These are phyloP conservation scores for Vitis rotundifolia DNA, from an alignment of 164 flowering plant species.

Conservation along the genomic window DNA sequence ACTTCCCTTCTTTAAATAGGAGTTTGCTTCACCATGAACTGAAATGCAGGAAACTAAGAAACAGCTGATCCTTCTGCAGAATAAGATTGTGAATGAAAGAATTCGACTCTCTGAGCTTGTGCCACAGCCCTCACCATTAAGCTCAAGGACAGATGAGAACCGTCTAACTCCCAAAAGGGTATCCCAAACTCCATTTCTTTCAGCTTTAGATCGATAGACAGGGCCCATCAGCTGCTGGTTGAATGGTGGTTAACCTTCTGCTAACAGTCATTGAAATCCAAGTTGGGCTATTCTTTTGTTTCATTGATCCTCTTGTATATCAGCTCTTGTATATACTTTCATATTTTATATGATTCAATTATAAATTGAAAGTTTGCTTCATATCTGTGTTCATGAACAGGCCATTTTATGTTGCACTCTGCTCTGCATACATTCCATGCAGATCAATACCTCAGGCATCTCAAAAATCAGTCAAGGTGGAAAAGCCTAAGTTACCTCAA, in stretches of 20 bases:
- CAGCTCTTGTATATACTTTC: background rate
- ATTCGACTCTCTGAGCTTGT: slow-evolving; percentile 53
- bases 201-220: slow-evolving; percentile 50
- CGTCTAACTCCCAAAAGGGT: slow-evolving; percentile 32
- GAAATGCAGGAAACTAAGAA: background rate
- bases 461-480: too few relatives aligned
- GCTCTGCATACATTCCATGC: too few relatives aligned
- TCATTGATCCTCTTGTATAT: background rate
- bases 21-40: slow-evolving; percentile 1
- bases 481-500: too few relatives aligned
- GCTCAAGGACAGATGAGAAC: slow-evolving; percentile 42
- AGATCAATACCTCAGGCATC: too few relatives aligned
- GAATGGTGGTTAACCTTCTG: slow-evolving; percentile 19
- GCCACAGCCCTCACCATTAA: slow-evolving; percentile 53
- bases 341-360: background rate
- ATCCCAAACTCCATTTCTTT: slow-evolving; percentile 46
- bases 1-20: background rate
- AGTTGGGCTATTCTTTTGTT: slow-evolving; percentile 3
- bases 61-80: slow-evolving; percentile 36
- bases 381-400: background rate
- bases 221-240: too few relatives aligned
- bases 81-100: slow-evolving; percentile 52
- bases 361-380: background rate
- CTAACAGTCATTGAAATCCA: slow-evolving; percentile 14
- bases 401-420: too few relatives aligned